phyloP scores from a whole-genome alignment of 2,329 filamentous ascomycete genomes.

The Aspergillus fumigatus region DNA sequence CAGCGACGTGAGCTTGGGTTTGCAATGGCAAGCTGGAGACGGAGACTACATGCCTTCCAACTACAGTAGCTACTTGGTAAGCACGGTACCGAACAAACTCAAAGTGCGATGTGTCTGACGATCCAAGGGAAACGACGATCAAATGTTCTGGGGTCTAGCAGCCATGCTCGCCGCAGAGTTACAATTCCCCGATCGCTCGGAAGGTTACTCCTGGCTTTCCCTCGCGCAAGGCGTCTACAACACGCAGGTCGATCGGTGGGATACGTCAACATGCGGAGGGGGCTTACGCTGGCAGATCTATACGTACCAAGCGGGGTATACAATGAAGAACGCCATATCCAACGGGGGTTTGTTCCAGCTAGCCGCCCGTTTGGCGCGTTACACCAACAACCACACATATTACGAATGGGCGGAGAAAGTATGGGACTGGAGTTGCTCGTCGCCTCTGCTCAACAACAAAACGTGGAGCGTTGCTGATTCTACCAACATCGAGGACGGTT shows the following conservation, averaged over 20 bases:
- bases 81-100: not conserved
- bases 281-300: slow-evolving; percentile 82
- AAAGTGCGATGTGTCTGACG: not conserved
- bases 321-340: slow-evolving; percentile 77
- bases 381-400: slow-evolving; percentile 62
- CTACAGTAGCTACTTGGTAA: slow-evolving; percentile 30
- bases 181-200: slow-evolving; percentile 56
- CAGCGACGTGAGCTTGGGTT: slow-evolving; percentile 45
- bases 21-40: slow-evolving; percentile 31
- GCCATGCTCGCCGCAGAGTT: slow-evolving; percentile 64
- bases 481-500: slow-evolving; percentile 54
- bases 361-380: slow-evolving; percentile 66
- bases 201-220: slow-evolving; percentile 42
- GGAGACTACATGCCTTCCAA: slow-evolving; percentile 36
- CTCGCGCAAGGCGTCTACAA: slow-evolving; percentile 70
- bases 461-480: slow-evolving; percentile 62
- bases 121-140: slow-evolving; percentile 61
- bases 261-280: slow-evolving; percentile 61
- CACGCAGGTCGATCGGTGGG: slow-evolving; percentile 65
- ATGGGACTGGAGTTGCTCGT: slow-evolving; percentile 57
- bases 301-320: slow-evolving; percentile 68
- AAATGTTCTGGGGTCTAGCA: slow-evolving; percentile 66
- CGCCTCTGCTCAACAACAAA: slow-evolving; percentile 57
- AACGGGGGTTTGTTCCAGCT: slow-evolving; percentile 84
- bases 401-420: slow-evolving; percentile 57